phyloP scores from a whole-genome alignment of 129 eudicot species.

The Lonicera japonica region DNA sequence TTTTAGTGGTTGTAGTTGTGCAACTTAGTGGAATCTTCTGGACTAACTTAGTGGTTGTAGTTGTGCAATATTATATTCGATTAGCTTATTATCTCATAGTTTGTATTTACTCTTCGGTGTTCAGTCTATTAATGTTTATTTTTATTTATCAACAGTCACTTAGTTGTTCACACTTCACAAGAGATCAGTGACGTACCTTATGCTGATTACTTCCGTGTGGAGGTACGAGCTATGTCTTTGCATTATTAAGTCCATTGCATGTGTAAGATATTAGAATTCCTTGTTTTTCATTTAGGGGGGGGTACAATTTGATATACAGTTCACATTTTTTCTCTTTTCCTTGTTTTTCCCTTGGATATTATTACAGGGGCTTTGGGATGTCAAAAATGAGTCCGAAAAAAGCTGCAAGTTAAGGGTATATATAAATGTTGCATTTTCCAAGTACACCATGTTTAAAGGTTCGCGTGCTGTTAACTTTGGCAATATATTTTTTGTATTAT shows the following conservation, averaged over 20 bases:
- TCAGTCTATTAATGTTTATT: background rate
- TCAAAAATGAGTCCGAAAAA: conserved; percentile 29
- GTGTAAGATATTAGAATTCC: background rate
- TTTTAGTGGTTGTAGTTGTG: too few species aligned
- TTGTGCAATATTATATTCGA: background rate
- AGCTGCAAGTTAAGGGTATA: conserved; percentile 59
- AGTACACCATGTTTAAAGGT: conserved; percentile 92
- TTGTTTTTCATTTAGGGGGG: background rate
- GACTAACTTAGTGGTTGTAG: background rate
- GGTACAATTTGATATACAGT: background rate
- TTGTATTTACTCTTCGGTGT: background rate
- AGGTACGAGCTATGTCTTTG: conserved; percentile 41
- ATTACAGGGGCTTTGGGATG: conserved; percentile 83
- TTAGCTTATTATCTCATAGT: background rate
- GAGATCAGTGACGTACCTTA: conserved; percentile 90
- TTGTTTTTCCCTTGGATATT: background rate
- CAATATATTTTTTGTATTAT: too few species aligned
- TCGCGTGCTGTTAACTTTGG: conserved; percentile 13
- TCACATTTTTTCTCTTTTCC: background rate
- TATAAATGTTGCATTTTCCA: conserved; percentile 74
- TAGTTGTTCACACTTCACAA: conserved; percentile 79
- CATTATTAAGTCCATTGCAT: conserved; percentile 9
- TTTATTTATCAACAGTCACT: conserved; percentile 59
- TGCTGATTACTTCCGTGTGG: conserved; percentile 87
- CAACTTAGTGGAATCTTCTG: background rate